Conservation (phyloP, 2,329 filamentous ascomycete genomes). For the Neophaeococcomyces aloes region DNA sequence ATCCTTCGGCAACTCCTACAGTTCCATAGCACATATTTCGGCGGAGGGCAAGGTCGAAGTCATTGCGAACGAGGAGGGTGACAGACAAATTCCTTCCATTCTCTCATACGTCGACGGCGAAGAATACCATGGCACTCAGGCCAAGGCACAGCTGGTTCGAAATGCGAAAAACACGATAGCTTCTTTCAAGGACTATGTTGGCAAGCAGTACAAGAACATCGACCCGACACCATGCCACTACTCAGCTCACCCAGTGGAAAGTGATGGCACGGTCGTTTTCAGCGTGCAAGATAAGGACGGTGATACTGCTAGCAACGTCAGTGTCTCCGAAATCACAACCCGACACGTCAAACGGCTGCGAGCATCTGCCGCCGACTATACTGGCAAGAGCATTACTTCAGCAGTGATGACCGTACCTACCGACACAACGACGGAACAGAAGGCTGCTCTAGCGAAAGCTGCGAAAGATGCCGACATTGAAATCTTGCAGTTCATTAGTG, state of each 20-base stretch:
- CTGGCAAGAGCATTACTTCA: slow-evolving; percentile 88
- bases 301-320: slow-evolving; percentile 57
- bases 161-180: slow-evolving; percentile 89
- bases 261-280: slow-evolving; percentile 64
- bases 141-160: slow-evolving; percentile 84
- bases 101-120: slow-evolving; percentile 93
- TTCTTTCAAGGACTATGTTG: slow-evolving; percentile 92
- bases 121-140: slow-evolving; percentile 92
- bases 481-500: slow-evolving; percentile 82
- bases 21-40: slow-evolving; percentile 84
- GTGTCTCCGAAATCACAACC: slow-evolving; percentile 70
- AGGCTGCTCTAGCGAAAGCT: slow-evolving; percentile 64
- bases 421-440: slow-evolving; percentile 82
- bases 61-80: slow-evolving; percentile 98
- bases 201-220: slow-evolving; percentile 91
- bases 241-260: slow-evolving; percentile 76
- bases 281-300: slow-evolving; percentile 64
- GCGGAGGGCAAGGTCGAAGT: slow-evolving; percentile 88
- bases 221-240: slow-evolving; percentile 91
- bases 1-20: slow-evolving; percentile 96
- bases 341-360: slow-evolving; percentile 75
- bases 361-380: slow-evolving; percentile 76
- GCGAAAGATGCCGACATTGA: slow-evolving; percentile 74
- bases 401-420: slow-evolving; percentile 90
- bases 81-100: slow-evolving; percentile 91